phyloP scores from a whole-genome alignment of 441 rosid genomes.

The Brassica balearica region DNA sequence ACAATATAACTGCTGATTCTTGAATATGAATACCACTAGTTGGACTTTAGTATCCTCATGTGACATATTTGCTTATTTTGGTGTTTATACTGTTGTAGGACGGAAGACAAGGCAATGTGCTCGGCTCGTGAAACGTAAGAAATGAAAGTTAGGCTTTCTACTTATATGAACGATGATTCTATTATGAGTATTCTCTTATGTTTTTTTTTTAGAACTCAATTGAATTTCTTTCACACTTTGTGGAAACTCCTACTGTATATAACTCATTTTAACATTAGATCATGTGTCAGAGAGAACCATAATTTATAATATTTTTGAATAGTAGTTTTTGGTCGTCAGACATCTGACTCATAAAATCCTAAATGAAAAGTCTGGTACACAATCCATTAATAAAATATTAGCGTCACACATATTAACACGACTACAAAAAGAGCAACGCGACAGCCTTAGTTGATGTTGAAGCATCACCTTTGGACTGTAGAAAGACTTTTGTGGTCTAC shows the following conservation, averaged over 20 bases:
- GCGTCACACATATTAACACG: not conserved
- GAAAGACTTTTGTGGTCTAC: too few species aligned
- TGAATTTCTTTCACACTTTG: not conserved
- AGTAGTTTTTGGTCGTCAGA: not conserved
- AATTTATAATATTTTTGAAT: not conserved
- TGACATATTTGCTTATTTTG: not conserved
- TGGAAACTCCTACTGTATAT: constrained; percentile 1
- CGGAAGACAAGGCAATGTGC: constrained; percentile 25
- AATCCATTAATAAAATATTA: not conserved
- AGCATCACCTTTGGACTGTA: too few species aligned
- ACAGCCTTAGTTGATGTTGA: not conserved
- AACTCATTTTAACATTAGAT: not conserved
- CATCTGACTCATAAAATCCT: not conserved
- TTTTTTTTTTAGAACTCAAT: not conserved
- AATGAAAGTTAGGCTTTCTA: constrained; percentile 20
- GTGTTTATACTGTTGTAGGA: constrained; percentile 14
- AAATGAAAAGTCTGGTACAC: not conserved
- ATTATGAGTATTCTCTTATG: not conserved
- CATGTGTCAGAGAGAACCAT: not conserved
- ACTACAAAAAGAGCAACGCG: not conserved
- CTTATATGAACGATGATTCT: too few species aligned
- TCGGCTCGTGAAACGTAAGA: constrained; percentile 15
- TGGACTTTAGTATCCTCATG: not conserved
- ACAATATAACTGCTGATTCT: constrained; percentile 6
- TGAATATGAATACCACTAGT: not conserved